Base-by-base conservation (phyloP, 2,329 filamentous ascomycete genomes). In the Aschersonia sp. region DNA sequence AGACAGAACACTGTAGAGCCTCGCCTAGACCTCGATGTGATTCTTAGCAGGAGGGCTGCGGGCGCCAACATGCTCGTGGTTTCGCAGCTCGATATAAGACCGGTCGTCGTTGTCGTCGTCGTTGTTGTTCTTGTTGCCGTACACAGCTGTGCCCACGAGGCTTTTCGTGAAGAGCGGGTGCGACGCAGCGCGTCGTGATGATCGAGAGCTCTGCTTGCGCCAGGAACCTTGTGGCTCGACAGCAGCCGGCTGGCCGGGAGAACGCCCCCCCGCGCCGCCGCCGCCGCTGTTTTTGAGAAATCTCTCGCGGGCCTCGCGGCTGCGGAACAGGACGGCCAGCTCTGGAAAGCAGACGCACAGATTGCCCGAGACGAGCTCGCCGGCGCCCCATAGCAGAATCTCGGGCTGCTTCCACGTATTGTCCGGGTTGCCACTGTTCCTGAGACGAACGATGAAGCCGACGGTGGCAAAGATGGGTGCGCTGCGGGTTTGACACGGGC, bases 321-420 rank as follows among this genome's bases (percentile, higher is more conserved):
- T 41, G 40, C 48, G 48, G 45, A 49, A 49, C 8, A 49, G 29
- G 11, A 49, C 44, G n/a, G 48, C 48, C 8, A 49, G 48, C 41
- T 49, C 48, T 4, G 48, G 48, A 31, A 49, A 49, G 35, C 48
- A 49, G 6, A 49, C 48, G 41, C 48, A 46, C 32, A 49, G 35
- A 41, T 49, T 49, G 30, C 48, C 48, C 9, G 48, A 49, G 31
- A 45, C 45, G 8, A 49, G 48, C 41, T 49, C 48, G 2, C 44
- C 48, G 6, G 48, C 48, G 2, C 44, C 48, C 48, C 48, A 49
- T 32, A 49, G 48, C 2, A 49, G 48, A n/a, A 49, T 49, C 41
- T 49, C 48, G 14, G 48, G 48, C 35, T 49, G 48, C 30, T 49
- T 49, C 48, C 48, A 49, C 32, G 48, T 43, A 10, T 30, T 39